Evolutionary conservation across 1,284 basidiomycete genomes (phyloP).

Genomic region (Puccinia polysora): DNA sequence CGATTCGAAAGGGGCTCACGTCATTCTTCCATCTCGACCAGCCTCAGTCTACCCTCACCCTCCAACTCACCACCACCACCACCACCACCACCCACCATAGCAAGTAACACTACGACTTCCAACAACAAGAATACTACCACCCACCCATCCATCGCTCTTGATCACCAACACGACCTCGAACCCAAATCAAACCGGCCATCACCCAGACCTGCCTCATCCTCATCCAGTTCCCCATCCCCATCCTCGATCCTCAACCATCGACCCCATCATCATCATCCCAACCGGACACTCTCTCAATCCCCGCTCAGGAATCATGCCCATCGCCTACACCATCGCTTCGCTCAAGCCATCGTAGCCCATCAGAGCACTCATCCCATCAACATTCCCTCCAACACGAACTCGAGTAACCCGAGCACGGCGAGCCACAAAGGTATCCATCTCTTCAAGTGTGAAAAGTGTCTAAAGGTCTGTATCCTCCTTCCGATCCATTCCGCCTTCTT

Average conservation of each 20-base stretch:
- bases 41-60: neutral
- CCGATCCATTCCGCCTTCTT: neutral
- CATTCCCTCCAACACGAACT: neutral
- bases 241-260: neutral
- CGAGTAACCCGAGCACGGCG: constrained; percentile 3
- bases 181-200: no score
- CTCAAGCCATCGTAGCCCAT: neutral
- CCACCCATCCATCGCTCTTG: no score
- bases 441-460: constrained; percentile 39
- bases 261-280: neutral
- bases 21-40: constrained; percentile 15
- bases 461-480: constrained; percentile 13
- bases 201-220: constrained; percentile 32
- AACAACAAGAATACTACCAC: no score
- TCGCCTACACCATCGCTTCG: constrained; percentile 18
- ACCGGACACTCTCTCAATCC: constrained; percentile 4
- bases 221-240: constrained; percentile 7
- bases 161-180: no score
- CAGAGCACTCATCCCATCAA: neutral
- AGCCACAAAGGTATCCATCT: constrained; percentile 13
- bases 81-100: neutral
- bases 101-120: no score
- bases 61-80: neutral
- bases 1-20: constrained; percentile 28
- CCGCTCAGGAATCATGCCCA: constrained; percentile 7